Conservation (phyloP, 345 rosid genomes). For the Arabidopsis arenosa region DNA sequence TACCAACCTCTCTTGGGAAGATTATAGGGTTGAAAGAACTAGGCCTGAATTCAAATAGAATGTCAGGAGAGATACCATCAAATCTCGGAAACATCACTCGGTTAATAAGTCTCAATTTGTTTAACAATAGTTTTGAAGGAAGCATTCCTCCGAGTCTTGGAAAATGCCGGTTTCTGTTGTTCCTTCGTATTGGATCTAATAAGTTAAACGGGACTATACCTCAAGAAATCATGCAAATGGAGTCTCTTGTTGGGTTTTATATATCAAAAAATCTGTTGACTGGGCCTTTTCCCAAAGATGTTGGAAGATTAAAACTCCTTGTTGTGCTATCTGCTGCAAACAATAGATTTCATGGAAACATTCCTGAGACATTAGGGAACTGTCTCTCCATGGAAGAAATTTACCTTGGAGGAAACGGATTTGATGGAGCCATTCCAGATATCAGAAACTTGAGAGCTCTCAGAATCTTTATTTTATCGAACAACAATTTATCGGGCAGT, state of each 20-base stretch:
- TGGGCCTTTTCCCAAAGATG: constrained; percentile 16
- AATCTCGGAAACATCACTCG: constrained; percentile 59
- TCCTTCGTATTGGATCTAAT: background rate
- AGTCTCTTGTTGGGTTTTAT: background rate
- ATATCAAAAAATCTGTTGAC: background rate
- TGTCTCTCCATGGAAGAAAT: constrained; percentile 15
- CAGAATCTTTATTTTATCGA: background rate
- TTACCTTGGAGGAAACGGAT: background rate
- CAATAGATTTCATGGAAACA: constrained; percentile 13
- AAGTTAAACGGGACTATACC: constrained; percentile 8
- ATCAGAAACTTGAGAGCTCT: constrained; percentile 8
- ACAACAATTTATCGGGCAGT: constrained; percentile 24
- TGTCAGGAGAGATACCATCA: constrained; percentile 60
- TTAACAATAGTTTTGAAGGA: constrained; percentile 53
- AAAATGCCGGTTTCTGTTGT: constrained; percentile 32
- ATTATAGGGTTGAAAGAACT: background rate
- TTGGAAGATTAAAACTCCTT: constrained; percentile 12
- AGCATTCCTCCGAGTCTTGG: constrained; percentile 63
- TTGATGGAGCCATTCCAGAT: constrained; percentile 39
- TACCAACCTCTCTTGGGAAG: constrained; percentile 13
- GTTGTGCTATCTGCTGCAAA: background rate
- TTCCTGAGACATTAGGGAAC: constrained; percentile 3
- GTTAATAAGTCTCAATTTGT: constrained; percentile 48
- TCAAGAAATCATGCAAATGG: constrained; percentile 1
- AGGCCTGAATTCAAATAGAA: constrained; percentile 44